phyloP scores from a whole-genome alignment of 208 protist species.

The Wallacemonas sp. region DNA sequence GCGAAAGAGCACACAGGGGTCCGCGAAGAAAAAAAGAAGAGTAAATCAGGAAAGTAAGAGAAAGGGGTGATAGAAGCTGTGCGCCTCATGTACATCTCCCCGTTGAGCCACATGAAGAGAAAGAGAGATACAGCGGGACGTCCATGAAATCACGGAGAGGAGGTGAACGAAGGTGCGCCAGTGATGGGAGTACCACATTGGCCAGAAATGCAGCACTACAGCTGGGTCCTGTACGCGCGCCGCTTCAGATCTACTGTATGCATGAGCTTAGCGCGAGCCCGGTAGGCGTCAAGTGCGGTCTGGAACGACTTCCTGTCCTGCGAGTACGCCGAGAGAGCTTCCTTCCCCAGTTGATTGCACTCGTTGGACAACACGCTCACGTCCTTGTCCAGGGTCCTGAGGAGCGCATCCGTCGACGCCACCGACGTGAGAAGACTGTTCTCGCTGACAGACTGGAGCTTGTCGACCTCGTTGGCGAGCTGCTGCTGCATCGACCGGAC shows the following conservation, averaged over 20 bases:
- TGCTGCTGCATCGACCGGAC: conserved; percentile 49
- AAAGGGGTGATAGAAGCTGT: no score
- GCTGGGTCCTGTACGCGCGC: conserved; percentile 38
- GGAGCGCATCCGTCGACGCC: conserved; percentile 59
- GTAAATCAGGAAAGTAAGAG: background rate
- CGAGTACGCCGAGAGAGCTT: conserved; percentile 41
- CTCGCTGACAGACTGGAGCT: conserved; percentile 40
- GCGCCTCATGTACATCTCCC: no score
- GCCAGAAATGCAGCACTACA: background rate
- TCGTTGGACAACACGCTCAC: conserved; percentile 42
- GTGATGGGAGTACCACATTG: conserved; percentile 8
- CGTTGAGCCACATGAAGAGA: no score
- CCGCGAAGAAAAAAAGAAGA: background rate
- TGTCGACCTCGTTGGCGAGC: conserved; percentile 47
- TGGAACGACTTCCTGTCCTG: conserved; percentile 53
- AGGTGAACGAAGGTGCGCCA: no score
- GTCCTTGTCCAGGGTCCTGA: conserved; percentile 64
- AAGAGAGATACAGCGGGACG: no score
- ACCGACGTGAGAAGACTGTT: conserved; percentile 56
- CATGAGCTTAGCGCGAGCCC: conserved; percentile 46
- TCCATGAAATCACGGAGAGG: no score
- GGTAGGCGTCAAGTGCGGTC: conserved; percentile 55
- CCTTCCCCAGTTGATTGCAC: conserved; percentile 30
- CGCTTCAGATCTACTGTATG: conserved; percentile 78
- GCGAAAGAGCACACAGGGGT: background rate